A percentile compares a stretch with the other conserved stretches of the same genome.
Evolutionary conservation across 164 flowering plant genomes (phyloP).

Genomic region (Aristolochia californica): DNA sequence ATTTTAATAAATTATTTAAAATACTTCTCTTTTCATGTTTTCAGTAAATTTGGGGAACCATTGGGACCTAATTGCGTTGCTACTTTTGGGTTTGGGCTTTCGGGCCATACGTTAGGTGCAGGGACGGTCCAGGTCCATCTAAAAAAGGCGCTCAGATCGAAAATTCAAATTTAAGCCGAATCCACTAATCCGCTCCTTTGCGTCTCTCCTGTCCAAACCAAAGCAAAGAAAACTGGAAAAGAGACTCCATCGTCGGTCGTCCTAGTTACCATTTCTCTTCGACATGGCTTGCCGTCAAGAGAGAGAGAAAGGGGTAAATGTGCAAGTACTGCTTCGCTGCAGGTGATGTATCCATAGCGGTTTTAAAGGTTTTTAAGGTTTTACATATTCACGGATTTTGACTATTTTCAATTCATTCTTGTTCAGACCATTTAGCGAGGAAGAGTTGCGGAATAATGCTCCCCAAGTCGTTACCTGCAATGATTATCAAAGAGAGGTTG

Average conservation of each 20-base stretch:
- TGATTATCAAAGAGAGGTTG: conserved; percentile 77
- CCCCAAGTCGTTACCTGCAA: conserved; percentile 92
- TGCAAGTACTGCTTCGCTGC: conserved; percentile 96
- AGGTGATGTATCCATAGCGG: conserved; percentile 32
- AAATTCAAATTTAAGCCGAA: too few relatives aligned
- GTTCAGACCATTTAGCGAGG: conserved; percentile 85
- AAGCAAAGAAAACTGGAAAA: too few relatives aligned
- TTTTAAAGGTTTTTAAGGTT: neutral
- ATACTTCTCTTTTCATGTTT: too few relatives aligned
- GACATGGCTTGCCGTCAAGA: conserved; percentile 40
- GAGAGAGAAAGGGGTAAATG: conserved; percentile 89
- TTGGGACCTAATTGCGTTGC: too few relatives aligned
- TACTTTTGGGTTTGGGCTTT: too few relatives aligned
- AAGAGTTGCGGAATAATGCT: conserved; percentile 79
- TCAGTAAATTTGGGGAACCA: too few relatives aligned
- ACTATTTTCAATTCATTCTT: neutral
- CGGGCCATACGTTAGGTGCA: too few relatives aligned
- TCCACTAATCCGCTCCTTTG: too few relatives aligned
- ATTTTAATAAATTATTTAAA: too few relatives aligned
- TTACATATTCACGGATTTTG: neutral
- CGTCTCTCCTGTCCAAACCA: too few relatives aligned
- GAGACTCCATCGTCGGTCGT: neutral
- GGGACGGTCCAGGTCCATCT: too few relatives aligned
- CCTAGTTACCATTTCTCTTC: neutral
- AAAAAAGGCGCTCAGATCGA: too few relatives aligned